Evolutionary conservation across 2,329 filamentous ascomycete species (phyloP), one percentile per base, ranked within the genome.

Genomic region (Ophiosphaerella herpotricha): DNA sequence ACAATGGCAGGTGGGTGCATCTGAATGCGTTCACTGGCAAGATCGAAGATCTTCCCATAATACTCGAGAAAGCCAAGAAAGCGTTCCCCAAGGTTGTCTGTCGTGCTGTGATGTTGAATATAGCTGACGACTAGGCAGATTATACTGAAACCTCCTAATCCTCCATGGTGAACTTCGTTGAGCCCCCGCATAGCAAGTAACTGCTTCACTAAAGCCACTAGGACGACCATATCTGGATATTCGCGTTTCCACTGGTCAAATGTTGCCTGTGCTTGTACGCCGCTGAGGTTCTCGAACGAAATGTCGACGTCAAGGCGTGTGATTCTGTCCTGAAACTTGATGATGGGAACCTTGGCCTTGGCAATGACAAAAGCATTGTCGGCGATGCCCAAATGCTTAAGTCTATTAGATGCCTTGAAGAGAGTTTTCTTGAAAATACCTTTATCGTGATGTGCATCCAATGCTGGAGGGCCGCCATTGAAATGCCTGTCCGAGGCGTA

Each of bases 101-200:
- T 34, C 33, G 61, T 57, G 9, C 85, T 79, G 1, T 82, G 78
- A 8, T 91, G 90, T 78, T 91, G 84, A 57, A 90, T 80, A 73
- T 96, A 85, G 77, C 89, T 94, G 50, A 94, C 90, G 5, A 97
- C 90, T 55, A 99, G 80, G 77, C 94, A 99, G 48, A 93, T 97
- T 57, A 96, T 88, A 1, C 91, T 90, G 69, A 97, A 97, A 2
- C 94, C 94, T 46, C 94, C 94, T 44, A 99, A 85, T 2, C 94
- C 94, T 48, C 94, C 94, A 53, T 86, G 90, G 35, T 90, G 88
- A 4, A 96, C 92, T 72, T 99, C 94, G 61, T 97, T 97, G 44
- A 97, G 79, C 1, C 87, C 90, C 54, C 91, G 85, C 85, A 99
- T 95, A 33, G 89, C 80, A 23, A 99, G 78, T 52, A 95, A 92